These are phyloP conservation scores for Elsinoe fawcettii DNA, from an alignment of 2,329 filamentous ascomycete genomes.

Conservation along the genomic window DNA sequence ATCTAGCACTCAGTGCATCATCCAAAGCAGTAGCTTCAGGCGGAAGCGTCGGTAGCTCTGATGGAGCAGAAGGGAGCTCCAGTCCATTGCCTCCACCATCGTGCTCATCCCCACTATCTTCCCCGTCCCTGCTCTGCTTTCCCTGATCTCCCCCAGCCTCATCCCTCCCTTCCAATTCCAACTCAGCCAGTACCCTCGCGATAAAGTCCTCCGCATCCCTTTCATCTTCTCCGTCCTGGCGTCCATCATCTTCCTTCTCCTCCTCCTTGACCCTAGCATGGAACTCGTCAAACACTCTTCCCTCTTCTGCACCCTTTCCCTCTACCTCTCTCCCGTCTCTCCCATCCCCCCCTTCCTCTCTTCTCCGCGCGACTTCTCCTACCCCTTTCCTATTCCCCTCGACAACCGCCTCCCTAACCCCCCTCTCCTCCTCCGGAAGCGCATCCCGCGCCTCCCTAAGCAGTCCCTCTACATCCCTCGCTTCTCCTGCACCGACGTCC, in stretches of 20 bases:
- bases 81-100: conserved; percentile 18
- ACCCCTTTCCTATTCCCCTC: neutral
- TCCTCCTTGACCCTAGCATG: conserved; percentile 3
- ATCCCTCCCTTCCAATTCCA: conserved; percentile 38
- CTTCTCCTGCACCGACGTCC: conserved; percentile 34
- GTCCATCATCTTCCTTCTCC: conserved; percentile 17
- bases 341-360: neutral
- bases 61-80: conserved; percentile 28
- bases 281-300: neutral
- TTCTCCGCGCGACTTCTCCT: conserved; percentile 7
- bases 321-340: neutral
- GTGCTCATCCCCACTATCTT: neutral
- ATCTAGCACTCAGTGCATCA: conserved; percentile 39
- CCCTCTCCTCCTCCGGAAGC: conserved; percentile 27
- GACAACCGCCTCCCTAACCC: neutral
- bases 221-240: conserved; percentile 27
- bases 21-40: conserved; percentile 30
- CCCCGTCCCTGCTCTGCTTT: conserved; percentile 6
- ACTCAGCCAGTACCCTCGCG: conserved; percentile 38
- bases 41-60: conserved; percentile 20
- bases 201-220: conserved; percentile 41
- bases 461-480: conserved; percentile 34
- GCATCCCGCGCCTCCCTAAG: conserved; percentile 36
- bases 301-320: neutral
- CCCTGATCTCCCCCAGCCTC: conserved; percentile 19